These are phyloP conservation scores for Monosporozyma servazzii DNA, from an alignment of 805 yeast genomes.

Conservation along the genomic window DNA sequence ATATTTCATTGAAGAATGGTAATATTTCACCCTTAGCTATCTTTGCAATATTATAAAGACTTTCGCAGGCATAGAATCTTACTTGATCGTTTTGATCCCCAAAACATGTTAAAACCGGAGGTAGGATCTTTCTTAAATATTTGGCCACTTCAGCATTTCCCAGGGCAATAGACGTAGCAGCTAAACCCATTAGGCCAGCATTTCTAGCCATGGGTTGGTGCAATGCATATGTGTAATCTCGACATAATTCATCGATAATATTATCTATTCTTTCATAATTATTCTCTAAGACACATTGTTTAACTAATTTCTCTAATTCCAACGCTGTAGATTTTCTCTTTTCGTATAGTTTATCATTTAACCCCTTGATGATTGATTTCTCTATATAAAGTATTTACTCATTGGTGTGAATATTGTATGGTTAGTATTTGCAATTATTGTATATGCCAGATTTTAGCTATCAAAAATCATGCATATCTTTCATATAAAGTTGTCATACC, in stretches of 20 bases:
- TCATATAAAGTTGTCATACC: neutral
- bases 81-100: constrained; percentile 97
- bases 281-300: constrained; percentile 40
- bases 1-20: constrained; percentile 85
- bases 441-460: no score
- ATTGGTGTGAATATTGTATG: neutral
- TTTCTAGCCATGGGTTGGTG: constrained; percentile 83
- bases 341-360: constrained; percentile 66
- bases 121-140: constrained; percentile 76
- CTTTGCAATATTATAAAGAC: constrained; percentile 89
- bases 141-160: constrained; percentile 76
- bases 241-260: constrained; percentile 63
- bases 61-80: constrained; percentile 93
- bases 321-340: constrained; percentile 70
- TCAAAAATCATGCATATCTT: no score
- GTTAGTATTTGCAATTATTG: neutral
- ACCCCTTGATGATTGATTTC: constrained; percentile 55
- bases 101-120: constrained; percentile 90
- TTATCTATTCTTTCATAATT: constrained; percentile 32
- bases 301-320: constrained; percentile 69
- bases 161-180: constrained; percentile 89
- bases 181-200: constrained; percentile 93
- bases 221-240: constrained; percentile 71
- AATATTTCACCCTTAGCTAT: constrained; percentile 93
- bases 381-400: constrained; percentile 31